Evolutionary conservation across 805 yeast species (phyloP).

Genomic region (Candida maesae): DNA sequence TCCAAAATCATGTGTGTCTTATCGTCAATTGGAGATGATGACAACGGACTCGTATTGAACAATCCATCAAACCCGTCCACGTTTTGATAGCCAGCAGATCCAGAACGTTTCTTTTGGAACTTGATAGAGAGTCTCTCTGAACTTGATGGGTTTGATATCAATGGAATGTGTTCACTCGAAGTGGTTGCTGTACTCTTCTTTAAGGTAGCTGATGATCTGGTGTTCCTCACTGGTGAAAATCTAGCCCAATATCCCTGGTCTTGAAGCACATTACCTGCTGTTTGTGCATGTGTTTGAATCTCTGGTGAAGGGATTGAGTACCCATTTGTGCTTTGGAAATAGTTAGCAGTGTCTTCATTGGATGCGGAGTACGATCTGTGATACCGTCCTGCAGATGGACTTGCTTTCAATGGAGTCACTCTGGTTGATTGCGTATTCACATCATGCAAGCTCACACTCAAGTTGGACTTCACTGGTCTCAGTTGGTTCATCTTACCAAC

Average conservation of each 20-base stretch:
- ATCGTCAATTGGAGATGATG: background rate
- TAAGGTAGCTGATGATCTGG: background rate
- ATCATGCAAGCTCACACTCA: constrained; percentile 7
- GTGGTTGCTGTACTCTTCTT: background rate
- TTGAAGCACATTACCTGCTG: constrained; percentile 2
- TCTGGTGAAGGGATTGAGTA: constrained; percentile 20
- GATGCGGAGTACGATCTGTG: constrained; percentile 26
- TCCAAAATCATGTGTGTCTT: constrained; percentile 6
- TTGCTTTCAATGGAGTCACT: background rate
- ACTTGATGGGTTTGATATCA: constrained; percentile 12
- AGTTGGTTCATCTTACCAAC: constrained; percentile 16
- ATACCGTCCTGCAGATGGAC: constrained; percentile 5
- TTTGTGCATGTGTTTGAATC: background rate
- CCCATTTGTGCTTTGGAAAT: constrained; percentile 5
- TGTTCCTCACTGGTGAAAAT: background rate
- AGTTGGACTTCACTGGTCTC: constrained; percentile 20
- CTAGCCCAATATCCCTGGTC: background rate
- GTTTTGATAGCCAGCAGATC: no score
- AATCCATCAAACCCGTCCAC: constrained; percentile 24
- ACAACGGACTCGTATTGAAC: constrained; percentile 6
- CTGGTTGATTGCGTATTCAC: constrained; percentile 1
- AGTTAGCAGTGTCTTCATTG: constrained; percentile 14
- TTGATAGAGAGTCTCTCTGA: constrained; percentile 14
- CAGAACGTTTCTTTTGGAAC: constrained; percentile 8
- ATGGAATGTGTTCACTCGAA: no score